Percentiles rank a stretch among this genome's conserved stretches.
These are phyloP conservation scores for Hypomyces rosellus DNA, from an alignment of 2,329 filamentous ascomycete species.

Conservation along the genomic window DNA sequence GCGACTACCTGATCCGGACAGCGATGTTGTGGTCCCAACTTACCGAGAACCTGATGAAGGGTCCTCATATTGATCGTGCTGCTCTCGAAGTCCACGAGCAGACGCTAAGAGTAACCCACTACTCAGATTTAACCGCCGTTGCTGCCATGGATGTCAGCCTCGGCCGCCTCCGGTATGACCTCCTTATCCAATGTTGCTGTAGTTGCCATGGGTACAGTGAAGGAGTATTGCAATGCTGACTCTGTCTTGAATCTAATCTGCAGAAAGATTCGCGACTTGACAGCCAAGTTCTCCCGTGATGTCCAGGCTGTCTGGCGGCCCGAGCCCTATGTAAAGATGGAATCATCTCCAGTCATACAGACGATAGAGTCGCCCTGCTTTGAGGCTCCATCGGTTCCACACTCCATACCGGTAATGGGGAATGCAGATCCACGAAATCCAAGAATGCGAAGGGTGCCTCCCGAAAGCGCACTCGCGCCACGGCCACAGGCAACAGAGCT, in stretches of 20 bases:
- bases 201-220: not conserved
- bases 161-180: conserved; percentile 27
- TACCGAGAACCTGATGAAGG: conserved; percentile 28
- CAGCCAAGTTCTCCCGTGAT: conserved; percentile 28
- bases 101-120: conserved; percentile 17
- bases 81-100: conserved; percentile 23
- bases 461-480: conserved; percentile 14
- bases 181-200: not conserved
- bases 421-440: conserved; percentile 18
- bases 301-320: conserved; percentile 27
- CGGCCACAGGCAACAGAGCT: conserved; percentile 11
- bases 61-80: conserved; percentile 26
- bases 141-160: conserved; percentile 27
- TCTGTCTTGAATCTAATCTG: conserved; percentile 5
- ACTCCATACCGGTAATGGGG: conserved; percentile 12
- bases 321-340: conserved; percentile 12
- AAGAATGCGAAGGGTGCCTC: conserved; percentile 18
- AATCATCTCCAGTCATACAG: conserved; percentile 14
- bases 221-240: not conserved
- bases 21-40: conserved; percentile 27
- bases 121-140: conserved; percentile 25
- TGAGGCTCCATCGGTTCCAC: conserved; percentile 15
- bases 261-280: conserved; percentile 30
- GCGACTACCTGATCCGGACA: conserved; percentile 30
- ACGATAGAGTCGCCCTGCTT: conserved; percentile 19